Evolutionary conservation across 2,329 filamentous ascomycete species (phyloP), one percentile per base, ranked within the genome.

Genomic region (Sporothrix pseudoabietina): DNA sequence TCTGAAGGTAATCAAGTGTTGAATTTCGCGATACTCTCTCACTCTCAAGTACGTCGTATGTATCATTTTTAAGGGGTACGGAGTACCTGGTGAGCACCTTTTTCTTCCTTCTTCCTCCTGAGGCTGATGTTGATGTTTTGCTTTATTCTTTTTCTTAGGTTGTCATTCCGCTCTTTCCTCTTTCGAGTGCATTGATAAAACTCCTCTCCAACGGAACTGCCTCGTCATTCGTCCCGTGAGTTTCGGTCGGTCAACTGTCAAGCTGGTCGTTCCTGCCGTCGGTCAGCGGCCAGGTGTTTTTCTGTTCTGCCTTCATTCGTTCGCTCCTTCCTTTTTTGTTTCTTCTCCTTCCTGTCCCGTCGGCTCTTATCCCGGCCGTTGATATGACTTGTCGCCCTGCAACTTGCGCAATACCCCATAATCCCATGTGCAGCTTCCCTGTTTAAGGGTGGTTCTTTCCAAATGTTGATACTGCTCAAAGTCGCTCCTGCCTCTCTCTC

Each of bases 371-470:
- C 61, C 39, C 39, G 26, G 35, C 39, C n/a, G 61, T 65, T 8
- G 39, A 32, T 4, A 16, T 26, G n/a, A 49, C 44, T 49, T 19
- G 44, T 49, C 44, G 44, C 4, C 59, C 35, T 39, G 35, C 59
- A 55, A 22, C 52, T 44, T 65, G 39, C 61, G 4, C 16, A 14
- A 44, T 47, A 22, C n/a, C n/a, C 35, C 61, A n/a, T 14, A 44
- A 19, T 47, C 16, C 61, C 35, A 47, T 65, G 41, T 49, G 63
- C 41, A 49, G 41, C 22, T 66, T 66, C 63, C 63, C 41, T 66
- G 41, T 47, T 66, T 66, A 49, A 66, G 63, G 49, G 63, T 66
- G 41, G 22, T n/a, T 49, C 65, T 68, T 49, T 35, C 65, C 63
- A 49, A 22, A 32, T 7, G 12, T 32, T 52, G 44, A 52, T 52